Conservation (phyloP, 2,329 filamentous ascomycete genomes). For the Ophiosphaerella narmari region DNA sequence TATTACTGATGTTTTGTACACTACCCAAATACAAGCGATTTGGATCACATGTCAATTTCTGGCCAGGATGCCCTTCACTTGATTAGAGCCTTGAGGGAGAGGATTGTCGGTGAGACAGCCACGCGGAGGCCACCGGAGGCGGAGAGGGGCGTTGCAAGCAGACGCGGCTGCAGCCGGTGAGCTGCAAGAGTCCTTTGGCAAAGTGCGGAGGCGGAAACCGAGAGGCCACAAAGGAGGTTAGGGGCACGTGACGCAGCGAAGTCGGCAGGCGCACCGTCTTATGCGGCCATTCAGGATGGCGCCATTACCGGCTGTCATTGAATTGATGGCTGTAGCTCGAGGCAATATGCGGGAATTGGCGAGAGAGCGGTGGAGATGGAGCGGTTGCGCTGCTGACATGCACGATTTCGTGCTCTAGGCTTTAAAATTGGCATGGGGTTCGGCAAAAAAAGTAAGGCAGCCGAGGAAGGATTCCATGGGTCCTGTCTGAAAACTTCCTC, state of each 20-base stretch:
- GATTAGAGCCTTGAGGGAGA: too few relatives aligned
- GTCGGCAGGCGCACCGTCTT: constrained; percentile 11
- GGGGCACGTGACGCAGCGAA: constrained; percentile 17
- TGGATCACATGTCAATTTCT: too few relatives aligned
- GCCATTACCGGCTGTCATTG: constrained; percentile 7
- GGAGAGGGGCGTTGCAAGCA: too few relatives aligned
- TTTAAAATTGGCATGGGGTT: constrained; percentile 21
- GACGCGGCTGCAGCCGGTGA: too few relatives aligned
- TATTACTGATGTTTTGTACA: too few relatives aligned
- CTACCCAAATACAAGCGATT: too few relatives aligned
- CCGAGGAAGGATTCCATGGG: constrained; percentile 13
- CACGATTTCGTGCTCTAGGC: constrained; percentile 27
- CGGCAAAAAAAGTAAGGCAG: constrained; percentile 19
- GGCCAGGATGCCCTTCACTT: too few relatives aligned
- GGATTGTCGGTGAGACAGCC: too few relatives aligned
- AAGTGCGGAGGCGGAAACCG: too few relatives aligned
- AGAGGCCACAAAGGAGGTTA: background rate
- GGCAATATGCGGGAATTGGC: constrained; percentile 2
- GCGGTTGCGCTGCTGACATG: constrained; percentile 8
- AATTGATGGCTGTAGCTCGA: too few relatives aligned
- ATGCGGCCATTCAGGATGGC: constrained; percentile 14
- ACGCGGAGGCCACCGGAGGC: too few relatives aligned
- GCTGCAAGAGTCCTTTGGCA: too few relatives aligned
- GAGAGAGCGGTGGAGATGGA: constrained; percentile 6
- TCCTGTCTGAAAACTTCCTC: constrained; percentile 32